phyloP scores from a whole-genome alignment of 202 grass and related monocot species.

The Brachypodium distachyon region DNA sequence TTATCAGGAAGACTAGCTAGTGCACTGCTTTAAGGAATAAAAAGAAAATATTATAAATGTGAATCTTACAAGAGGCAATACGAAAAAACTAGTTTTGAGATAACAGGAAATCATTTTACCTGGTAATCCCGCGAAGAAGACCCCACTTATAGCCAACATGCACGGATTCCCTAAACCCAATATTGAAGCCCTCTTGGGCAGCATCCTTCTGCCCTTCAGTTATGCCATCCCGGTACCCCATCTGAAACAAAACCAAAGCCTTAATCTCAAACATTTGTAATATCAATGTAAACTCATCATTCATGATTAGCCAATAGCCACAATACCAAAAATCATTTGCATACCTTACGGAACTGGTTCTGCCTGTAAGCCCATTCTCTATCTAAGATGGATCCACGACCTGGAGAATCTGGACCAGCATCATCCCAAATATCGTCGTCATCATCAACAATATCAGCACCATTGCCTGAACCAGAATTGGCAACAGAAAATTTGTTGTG shows the following conservation, averaged over 20 bases:
- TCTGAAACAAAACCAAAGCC: conserved; percentile 32
- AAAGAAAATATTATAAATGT: background rate
- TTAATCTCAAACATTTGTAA: background rate
- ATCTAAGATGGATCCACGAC: conserved; percentile 25
- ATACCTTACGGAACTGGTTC: conserved; percentile 63
- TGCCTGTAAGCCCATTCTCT: conserved; percentile 50
- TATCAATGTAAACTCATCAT: background rate
- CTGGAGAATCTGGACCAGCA: conserved; percentile 29
- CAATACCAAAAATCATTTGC: background rate
- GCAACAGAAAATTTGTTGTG: background rate
- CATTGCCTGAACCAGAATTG: conserved; percentile 8
- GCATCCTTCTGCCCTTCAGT: conserved; percentile 57
- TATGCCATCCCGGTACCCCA: conserved; percentile 85
- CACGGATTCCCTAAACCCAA: conserved; percentile 67
- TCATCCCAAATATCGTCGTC: conserved; percentile 43
- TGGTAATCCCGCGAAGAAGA: conserved; percentile 56
- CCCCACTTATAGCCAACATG: conserved; percentile 71
- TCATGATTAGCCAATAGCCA: background rate
- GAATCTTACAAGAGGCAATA: background rate
- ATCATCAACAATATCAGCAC: background rate
- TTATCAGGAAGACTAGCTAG: conserved; percentile 46
- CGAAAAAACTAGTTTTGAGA: background rate
- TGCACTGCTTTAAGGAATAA: conserved; percentile 51
- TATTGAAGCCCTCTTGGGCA: conserved; percentile 70
- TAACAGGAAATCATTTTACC: conserved; percentile 18